Percentiles rank a stretch among this genome's conserved stretches.
phyloP scores from a whole-genome alignment of 768 basidiomycete species.

The Suillus ampliporus region DNA sequence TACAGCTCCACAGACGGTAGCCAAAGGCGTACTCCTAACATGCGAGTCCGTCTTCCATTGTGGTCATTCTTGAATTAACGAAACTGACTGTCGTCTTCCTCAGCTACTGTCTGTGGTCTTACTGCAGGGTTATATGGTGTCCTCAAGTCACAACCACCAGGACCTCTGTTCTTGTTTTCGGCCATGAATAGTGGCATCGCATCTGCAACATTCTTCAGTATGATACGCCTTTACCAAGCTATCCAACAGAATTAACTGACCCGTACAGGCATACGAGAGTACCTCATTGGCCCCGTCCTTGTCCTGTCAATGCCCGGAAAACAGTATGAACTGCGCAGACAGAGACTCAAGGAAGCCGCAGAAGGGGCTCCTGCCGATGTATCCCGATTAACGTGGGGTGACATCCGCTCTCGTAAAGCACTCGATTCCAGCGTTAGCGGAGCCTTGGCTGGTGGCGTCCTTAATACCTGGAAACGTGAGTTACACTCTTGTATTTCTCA shows the following conservation, averaged over 20 bases:
- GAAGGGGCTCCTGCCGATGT: slow-evolving; percentile 22
- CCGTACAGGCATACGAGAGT: slow-evolving; percentile 73
- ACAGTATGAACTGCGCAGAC: slow-evolving; percentile 52
- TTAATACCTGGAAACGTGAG: slow-evolving; percentile 67
- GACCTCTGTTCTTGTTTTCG: slow-evolving; percentile 59
- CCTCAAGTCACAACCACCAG: slow-evolving; percentile 52
- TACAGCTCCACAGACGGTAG: slow-evolving; percentile 48
- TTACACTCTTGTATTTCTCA: slow-evolving; percentile 18
- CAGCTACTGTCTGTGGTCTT: slow-evolving; percentile 63
- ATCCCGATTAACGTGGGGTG: slow-evolving; percentile 46
- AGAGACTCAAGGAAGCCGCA: slow-evolving; percentile 31
- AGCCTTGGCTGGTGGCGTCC: slow-evolving; percentile 63
- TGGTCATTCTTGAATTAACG: slow-evolving; percentile 16
- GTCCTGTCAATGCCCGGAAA: slow-evolving; percentile 48
- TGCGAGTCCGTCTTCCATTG: slow-evolving; percentile 76
- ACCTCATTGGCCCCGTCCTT: slow-evolving; percentile 68
- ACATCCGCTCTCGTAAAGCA: slow-evolving; percentile 63
- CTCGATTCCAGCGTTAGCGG: slow-evolving; percentile 81
- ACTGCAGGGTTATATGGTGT: slow-evolving; percentile 51
- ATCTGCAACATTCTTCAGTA: slow-evolving; percentile 81
- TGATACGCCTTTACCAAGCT: slow-evolving; percentile 28
- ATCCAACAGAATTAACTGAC: slow-evolving; percentile 3
- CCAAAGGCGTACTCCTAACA: slow-evolving; percentile 65
- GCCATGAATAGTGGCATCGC: slow-evolving; percentile 75
- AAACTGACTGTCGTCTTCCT: slow-evolving; percentile 33